Evolutionary conservation across 1,284 basidiomycete species (phyloP).

Genomic region (Acaromyces ingoldii): DNA sequence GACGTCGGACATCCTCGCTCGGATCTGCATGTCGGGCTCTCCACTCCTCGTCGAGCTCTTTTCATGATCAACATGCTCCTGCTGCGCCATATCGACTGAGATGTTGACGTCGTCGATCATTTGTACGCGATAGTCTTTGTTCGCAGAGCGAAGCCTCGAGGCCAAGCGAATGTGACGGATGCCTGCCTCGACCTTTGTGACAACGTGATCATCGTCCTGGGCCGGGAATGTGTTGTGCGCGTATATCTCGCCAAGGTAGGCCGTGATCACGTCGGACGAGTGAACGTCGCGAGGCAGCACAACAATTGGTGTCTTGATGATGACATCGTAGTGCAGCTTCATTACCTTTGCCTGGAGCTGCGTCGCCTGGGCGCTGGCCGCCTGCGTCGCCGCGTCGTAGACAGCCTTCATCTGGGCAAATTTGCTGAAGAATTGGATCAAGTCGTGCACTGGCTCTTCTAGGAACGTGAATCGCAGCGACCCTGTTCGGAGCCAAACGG

Average conservation of each 20-base stretch:
- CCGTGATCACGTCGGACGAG: conserved; percentile 68
- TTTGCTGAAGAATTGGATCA: conserved; percentile 78
- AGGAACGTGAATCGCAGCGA: conserved; percentile 87
- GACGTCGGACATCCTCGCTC: conserved; percentile 79
- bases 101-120: conserved; percentile 91
- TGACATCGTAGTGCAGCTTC: conserved; percentile 83
- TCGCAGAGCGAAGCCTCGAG: conserved; percentile 31
- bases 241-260: conserved; percentile 82
- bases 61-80: conserved; percentile 19
- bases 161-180: conserved; percentile 76
- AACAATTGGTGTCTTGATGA: conserved; percentile 87
- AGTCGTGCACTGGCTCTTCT: conserved; percentile 76
- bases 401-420: conserved; percentile 72
- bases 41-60: conserved; percentile 44
- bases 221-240: conserved; percentile 70
- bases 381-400: conserved; percentile 91
- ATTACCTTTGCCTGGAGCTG: conserved; percentile 60
- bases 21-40: conserved; percentile 52
- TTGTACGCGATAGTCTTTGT: conserved; percentile 55
- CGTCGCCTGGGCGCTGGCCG: conserved; percentile 77
- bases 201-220: conserved; percentile 56
- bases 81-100: conserved; percentile 66
- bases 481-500: conserved; percentile 77
- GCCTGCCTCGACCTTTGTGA: conserved; percentile 64
- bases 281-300: conserved; percentile 74